Evolutionary conservation across 768 basidiomycete genomes (phyloP), one percentile per base, ranked within the genome.

Genomic region (Suillus variegatus): DNA sequence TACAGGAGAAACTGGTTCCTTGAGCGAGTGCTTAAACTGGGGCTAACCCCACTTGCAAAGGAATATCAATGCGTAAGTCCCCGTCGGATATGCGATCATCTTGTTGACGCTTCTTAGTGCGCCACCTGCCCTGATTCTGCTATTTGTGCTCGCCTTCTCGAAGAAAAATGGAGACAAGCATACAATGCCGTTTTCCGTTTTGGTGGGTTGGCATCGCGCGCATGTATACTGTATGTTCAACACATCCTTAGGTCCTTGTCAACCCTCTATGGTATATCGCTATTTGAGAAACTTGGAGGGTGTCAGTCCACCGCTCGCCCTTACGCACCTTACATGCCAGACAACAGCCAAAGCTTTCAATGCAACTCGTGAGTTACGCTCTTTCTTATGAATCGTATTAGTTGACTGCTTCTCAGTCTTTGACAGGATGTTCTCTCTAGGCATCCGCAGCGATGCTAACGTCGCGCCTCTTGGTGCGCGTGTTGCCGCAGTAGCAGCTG

Each of bases 91-190:
- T 58, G 36, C 13, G 5, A 38, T 8, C 28, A 49, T 14, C 10
- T 52, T 46, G 6, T 16, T 44, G 44, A 61, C 61, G 51, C 64
- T 7, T 55, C 49, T 51, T 71, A 96, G 94, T 94, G 93, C 66
- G 74, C 85, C 3, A 88, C 93, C 8, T 98, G 95, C 74, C 93
- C 93, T 12, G 95, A 98, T 67, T 78, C 93, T 7, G 52, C 82
- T 0, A 83, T 76, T 20, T 98, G 95, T 73, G 96, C 95, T 20
- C 86, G 89, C 14, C 78, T 92, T 6, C 83, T 97, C 9, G 95
- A 97, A 70, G 95, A 98, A 66, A 97, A 96, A 74, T 98, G 95
- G 94, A 82, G 88, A 49, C 92, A 93, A 71, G 94, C 93, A 0
- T 95, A 95, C 71, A 85, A 89, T 51, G 86, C 93, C 22, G 89